These are phyloP conservation scores for Musa acuminata DNA, from an alignment of 176 grass and related monocot species.

Conservation along the genomic window DNA sequence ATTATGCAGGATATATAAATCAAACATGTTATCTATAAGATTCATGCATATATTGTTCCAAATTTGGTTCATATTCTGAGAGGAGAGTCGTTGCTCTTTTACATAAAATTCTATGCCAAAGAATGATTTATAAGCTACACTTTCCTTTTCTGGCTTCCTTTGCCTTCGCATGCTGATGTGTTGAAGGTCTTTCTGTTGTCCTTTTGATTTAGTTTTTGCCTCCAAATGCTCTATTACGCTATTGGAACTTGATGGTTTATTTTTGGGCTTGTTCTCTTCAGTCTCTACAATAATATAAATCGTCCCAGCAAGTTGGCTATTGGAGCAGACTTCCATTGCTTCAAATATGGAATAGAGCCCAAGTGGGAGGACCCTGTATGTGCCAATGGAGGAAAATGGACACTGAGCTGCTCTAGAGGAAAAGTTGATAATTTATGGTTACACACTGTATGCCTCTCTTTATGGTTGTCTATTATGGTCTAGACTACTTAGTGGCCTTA, in stretches of 20 bases:
- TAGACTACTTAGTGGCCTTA: not conserved
- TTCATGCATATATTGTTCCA: not conserved
- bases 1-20: no score
- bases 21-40: no score
- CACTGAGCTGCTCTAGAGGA: slow-evolving; percentile 15
- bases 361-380: slow-evolving; percentile 22
- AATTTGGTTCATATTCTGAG: not conserved
- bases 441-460: slow-evolving; percentile 7
- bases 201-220: not conserved
- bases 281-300: slow-evolving; percentile 19
- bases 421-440: slow-evolving; percentile 21
- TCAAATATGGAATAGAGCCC: slow-evolving; percentile 17
- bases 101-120: not conserved
- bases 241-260: not conserved
- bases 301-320: slow-evolving; percentile 15
- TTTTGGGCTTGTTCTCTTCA: not conserved
- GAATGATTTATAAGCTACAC: not conserved
- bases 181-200: not conserved
- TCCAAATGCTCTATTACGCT: not conserved
- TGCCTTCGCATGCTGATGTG: not conserved
- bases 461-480: not conserved
- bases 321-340: slow-evolving; percentile 15
- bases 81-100: not conserved
- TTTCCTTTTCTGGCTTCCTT: not conserved
- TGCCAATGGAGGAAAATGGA: slow-evolving; percentile 23